Evolutionary conservation across 1,284 basidiomycete species (phyloP).

Genomic region (Xanthoconium separans): DNA sequence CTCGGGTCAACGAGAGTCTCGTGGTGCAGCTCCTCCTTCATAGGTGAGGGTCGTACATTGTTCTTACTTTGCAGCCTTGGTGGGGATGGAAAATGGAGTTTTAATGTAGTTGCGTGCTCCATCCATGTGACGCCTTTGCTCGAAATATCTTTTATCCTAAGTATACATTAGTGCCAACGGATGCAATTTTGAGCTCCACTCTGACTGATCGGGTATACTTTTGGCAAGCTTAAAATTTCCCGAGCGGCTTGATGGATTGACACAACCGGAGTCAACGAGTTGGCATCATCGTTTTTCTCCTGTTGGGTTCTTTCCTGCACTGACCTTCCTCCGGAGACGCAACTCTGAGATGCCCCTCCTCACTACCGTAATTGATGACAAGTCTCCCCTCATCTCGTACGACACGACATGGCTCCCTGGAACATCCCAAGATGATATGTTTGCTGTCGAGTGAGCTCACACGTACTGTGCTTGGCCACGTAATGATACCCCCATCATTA

Average conservation of each 20-base stretch:
- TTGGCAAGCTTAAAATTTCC: too few species aligned
- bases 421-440: constrained; percentile 16
- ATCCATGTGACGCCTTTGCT: constrained; percentile 3
- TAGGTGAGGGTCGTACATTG: constrained; percentile 8
- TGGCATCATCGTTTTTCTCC: not conserved
- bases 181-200: not conserved
- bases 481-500: constrained; percentile 2
- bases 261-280: not conserved
- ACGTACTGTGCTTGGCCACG: not conserved
- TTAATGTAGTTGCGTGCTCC: constrained; percentile 4
- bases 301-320: not conserved
- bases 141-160: not conserved
- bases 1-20: constrained; percentile 24
- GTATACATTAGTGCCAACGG: not conserved
- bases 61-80: not conserved
- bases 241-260: not conserved
- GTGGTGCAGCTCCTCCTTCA: constrained; percentile 16
- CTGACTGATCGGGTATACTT: not conserved
- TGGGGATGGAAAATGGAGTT: not conserved
- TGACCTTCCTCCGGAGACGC: not conserved
- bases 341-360: constrained; percentile 22
- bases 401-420: constrained; percentile 27
- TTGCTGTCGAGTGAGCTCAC: constrained; percentile 19
- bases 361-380: constrained; percentile 29
- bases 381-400: constrained; percentile 31